Evolutionary conservation across 805 yeast genomes (phyloP), one percentile per base, ranked within the genome.

Genomic region (Tetrapisispora pingtungensis): DNA sequence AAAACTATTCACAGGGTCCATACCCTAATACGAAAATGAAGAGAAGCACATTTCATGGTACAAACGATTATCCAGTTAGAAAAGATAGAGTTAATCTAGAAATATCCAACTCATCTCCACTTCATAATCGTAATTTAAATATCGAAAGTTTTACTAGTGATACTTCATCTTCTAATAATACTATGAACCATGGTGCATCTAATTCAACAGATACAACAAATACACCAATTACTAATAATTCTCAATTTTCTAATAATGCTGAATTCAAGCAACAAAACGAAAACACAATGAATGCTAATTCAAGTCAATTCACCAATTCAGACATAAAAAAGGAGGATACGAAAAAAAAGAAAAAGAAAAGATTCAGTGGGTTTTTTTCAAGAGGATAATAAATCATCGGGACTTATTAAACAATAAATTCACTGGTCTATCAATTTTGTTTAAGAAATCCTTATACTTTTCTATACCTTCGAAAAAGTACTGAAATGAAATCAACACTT

Each of bases 331-430:
- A 24, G 12, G 20, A n/a, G 8, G 28, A 24, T 24, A 22, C 20
- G 3, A 37, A 37, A 10, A 37, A 37, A 20, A 37, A 37, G 24
- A 37, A 27, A 15, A 37, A 37, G 24, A 37, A 37, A 19, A 37
- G 40, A 18, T 27, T 37, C 19, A 37, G 40, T 18, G 31, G 40
- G 7, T 14, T 37, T 7, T 37, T 37, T 17, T 8, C 7, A 27
- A 15, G 40, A 18, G 12, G 33, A 3, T 27, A 28, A 27, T n/a
- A n/a, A n/a, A n/a, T n/a, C n/a, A n/a, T n/a, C n/a, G n/a, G n/a
- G n/a, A n/a, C n/a, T n/a, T n/a, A n/a, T n/a, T n/a, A n/a, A n/a
- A n/a, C n/a, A n/a, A n/a, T n/a, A n/a, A n/a, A n/a, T n/a, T n/a
- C n/a, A n/a, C n/a, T n/a, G n/a, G n/a, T n/a, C n/a, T n/a, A n/a